Evolutionary conservation across 768 basidiomycete species (phyloP).

Genomic region (Panaeolus cyanescens): DNA sequence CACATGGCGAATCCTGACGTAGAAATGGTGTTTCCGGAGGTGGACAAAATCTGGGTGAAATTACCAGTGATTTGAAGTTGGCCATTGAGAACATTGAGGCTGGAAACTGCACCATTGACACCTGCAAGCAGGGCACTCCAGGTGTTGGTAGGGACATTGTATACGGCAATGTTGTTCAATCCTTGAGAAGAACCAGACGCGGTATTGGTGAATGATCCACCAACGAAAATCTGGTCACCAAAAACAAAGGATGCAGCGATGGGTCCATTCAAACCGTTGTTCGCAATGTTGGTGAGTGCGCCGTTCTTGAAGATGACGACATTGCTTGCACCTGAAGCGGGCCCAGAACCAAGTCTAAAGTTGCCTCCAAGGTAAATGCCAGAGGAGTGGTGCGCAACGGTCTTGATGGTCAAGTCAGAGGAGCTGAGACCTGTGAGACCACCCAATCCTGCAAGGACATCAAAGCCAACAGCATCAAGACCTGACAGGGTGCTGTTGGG

Average conservation of each 20-base stretch:
- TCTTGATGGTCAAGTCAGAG: slow-evolving; percentile 43
- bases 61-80: slow-evolving; percentile 73
- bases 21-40: slow-evolving; percentile 28
- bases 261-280: slow-evolving; percentile 77
- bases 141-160: slow-evolving; percentile 60
- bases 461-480: slow-evolving; percentile 62
- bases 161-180: slow-evolving; percentile 66
- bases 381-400: slow-evolving; percentile 67
- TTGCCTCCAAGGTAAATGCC: slow-evolving; percentile 78
- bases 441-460: slow-evolving; percentile 64
- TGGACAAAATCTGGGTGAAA: slow-evolving; percentile 55
- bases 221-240: slow-evolving; percentile 74
- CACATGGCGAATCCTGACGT: slow-evolving; percentile 75
- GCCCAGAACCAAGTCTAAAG: slow-evolving; percentile 63
- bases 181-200: slow-evolving; percentile 50
- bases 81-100: slow-evolving; percentile 49
- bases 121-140: slow-evolving; percentile 78
- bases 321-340: slow-evolving; percentile 63
- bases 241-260: slow-evolving; percentile 69
- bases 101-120: slow-evolving; percentile 73
- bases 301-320: slow-evolving; percentile 72
- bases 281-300: slow-evolving; percentile 50
- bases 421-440: slow-evolving; percentile 37
- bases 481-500: slow-evolving; percentile 72
- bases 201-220: slow-evolving; percentile 86